Base-by-base conservation (phyloP, 106 monocot species). In the Posidonia australis region DNA sequence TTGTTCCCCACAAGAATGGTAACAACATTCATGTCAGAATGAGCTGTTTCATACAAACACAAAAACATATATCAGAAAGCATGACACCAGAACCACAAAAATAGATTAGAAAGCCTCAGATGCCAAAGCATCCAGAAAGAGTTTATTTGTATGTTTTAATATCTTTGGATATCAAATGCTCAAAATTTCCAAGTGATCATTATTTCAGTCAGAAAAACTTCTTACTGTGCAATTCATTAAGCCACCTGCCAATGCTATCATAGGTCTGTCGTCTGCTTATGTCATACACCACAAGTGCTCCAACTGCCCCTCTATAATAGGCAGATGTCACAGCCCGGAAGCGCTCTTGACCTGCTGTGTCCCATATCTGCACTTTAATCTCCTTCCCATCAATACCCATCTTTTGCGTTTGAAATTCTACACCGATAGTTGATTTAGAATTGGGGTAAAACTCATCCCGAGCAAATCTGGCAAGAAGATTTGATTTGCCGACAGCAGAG, bases 291-390 rank as follows among this genome's bases (percentile, higher is more conserved):
- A 80, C 60, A 61, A 80, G 62, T 41, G 80, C 80, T 48, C 80
- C 80, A 51, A 80, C 80, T 17, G 80, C 80, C 13, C 80, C 80
- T 44, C 80, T 59, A 60, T 80, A 75, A 47, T 75, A 80, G 24
- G 80, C 80, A 70, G 75, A 76, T 21, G 80, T 75, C 21, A 75
- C 80, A 41, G 80, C 80, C 60, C 71, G 75, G 75, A 80, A 80
- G 27, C 80, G 70, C 71, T 80, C 80, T 54, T 80, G 80, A 22
- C 80, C 80, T 54, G 80, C 80, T 22, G 80, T 80, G 32, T 80
- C 80, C 80, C 80, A 80, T 67, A 80, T 80, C 75, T 80, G 80
- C 54, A 71, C 75, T 71, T 80, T 80, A 54, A 80, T 75, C 65
- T 75, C 80, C 51, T 75, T 80, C 62, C 80, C 75, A n/a, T 67